Evolutionary conservation across 179 eudicot genomes (phyloP).

Genomic region (Gypsophila paniculata): DNA sequence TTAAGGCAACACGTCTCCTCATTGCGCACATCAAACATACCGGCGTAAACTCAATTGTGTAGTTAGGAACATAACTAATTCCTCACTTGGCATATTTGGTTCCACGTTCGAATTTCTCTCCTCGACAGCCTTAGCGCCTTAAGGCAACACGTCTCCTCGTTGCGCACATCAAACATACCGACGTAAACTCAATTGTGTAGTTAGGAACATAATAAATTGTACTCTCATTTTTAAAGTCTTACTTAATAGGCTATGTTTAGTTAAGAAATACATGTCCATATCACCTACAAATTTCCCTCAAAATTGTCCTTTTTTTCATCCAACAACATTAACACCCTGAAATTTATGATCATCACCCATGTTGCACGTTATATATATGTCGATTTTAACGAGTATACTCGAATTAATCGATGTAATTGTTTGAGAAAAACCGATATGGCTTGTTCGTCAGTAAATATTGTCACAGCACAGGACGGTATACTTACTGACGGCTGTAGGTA

Average conservation of each 20-base stretch:
- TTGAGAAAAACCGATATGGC: slow-evolving; percentile 32
- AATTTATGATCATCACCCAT: not conserved
- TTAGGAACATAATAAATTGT: slow-evolving; percentile 2
- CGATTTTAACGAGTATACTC: not conserved
- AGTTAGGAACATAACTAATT: slow-evolving; percentile 7
- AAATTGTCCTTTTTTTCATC: too few relatives aligned
- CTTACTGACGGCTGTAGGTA: slow-evolving; percentile 17
- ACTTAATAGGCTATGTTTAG: slow-evolving; percentile 5
- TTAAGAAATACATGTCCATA: slow-evolving; percentile 17
- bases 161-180: slow-evolving; percentile 6
- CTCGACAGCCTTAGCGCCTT: not conserved
- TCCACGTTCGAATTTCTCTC: not conserved
- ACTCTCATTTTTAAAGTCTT: not conserved
- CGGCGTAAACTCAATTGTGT: slow-evolving; percentile 5
- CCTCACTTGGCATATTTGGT: too few relatives aligned
- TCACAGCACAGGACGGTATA: slow-evolving; percentile 19
- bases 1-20: not conserved
- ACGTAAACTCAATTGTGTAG: not conserved
- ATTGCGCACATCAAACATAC: slow-evolving; percentile 3
- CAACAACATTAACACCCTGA: not conserved
- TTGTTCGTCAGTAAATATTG: slow-evolving; percentile 33
- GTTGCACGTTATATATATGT: not conserved
- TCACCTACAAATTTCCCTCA: not conserved
- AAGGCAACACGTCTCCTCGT: not conserved
- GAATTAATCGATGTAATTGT: not conserved